Evolutionary conservation across 306 rosid genomes (phyloP).

Genomic region (Vicia villosa): DNA sequence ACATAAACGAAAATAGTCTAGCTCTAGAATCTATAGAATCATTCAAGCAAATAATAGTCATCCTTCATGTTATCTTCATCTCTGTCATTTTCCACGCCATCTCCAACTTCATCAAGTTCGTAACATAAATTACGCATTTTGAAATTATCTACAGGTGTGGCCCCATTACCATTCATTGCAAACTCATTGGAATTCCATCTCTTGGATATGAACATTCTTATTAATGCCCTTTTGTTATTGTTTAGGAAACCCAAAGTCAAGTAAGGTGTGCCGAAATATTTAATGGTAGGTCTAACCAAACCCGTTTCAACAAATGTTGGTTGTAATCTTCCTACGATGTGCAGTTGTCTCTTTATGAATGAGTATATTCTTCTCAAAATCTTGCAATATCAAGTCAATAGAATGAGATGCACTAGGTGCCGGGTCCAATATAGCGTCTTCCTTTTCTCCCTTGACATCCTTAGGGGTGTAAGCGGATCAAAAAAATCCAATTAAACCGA

Average conservation of each 20-base stretch:
- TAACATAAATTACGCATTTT: not conserved
- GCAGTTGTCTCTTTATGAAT: not conserved
- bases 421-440: not conserved
- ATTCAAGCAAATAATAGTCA: not conserved
- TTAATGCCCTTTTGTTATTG: not conserved
- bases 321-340: not conserved
- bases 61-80: not conserved
- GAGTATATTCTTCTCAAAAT: not conserved
- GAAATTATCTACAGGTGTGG: not conserved
- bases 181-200: not conserved
- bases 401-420: not conserved
- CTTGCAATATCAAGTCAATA: not conserved
- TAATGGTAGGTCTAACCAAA: too few species aligned
- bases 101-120: slow-evolving; percentile 2
- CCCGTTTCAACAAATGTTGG: not conserved
- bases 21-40: not conserved
- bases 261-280: too few species aligned
- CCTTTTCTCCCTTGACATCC: not conserved
- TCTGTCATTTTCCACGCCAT: not conserved
- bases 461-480: too few species aligned
- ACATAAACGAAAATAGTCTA: not conserved
- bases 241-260: too few species aligned
- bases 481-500: too few species aligned
- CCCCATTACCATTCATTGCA: not conserved
- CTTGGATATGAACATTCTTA: not conserved